These are phyloP conservation scores for Phytopythium montanum DNA, from an alignment of 352 stramenopile genomes.

Conservation along the genomic window DNA sequence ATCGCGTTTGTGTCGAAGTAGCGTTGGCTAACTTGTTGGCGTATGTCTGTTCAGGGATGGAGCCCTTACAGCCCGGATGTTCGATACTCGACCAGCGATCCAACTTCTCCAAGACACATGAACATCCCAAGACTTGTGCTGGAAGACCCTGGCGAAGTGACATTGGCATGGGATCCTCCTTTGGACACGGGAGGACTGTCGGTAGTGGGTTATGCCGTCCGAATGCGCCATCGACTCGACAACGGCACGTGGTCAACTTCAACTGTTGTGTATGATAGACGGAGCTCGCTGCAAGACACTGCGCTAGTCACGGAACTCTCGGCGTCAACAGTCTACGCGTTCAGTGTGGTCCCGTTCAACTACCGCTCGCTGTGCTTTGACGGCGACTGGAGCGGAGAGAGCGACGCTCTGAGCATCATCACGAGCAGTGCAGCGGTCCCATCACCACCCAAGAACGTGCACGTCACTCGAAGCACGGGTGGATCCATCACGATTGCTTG, in stretches of 20 bases:
- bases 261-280: constrained; percentile 35
- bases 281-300: constrained; percentile 13
- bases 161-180: constrained; percentile 31
- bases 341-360: constrained; percentile 43
- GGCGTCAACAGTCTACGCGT: constrained; percentile 41
- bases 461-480: constrained; percentile 19
- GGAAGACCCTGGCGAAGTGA: constrained; percentile 49
- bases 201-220: constrained; percentile 43
- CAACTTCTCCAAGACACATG: constrained; percentile 25
- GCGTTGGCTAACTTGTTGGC: constrained; percentile 5
- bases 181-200: constrained; percentile 37
- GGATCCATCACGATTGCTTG: constrained; percentile 40
- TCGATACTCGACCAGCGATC: constrained; percentile 26
- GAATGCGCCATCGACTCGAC: constrained; percentile 12
- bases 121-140: constrained; percentile 14
- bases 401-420: constrained; percentile 31
- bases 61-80: constrained; percentile 21
- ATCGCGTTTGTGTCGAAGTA: too few relatives aligned
- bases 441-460: constrained; percentile 40
- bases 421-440: constrained; percentile 33
- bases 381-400: constrained; percentile 17
- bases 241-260: constrained; percentile 31
- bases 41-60: constrained; percentile 25
- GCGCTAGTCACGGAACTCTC: constrained; percentile 27
- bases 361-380: constrained; percentile 35